Evolutionary conservation across 257 asterid species (phyloP).

Genomic region (Misopates orontium): DNA sequence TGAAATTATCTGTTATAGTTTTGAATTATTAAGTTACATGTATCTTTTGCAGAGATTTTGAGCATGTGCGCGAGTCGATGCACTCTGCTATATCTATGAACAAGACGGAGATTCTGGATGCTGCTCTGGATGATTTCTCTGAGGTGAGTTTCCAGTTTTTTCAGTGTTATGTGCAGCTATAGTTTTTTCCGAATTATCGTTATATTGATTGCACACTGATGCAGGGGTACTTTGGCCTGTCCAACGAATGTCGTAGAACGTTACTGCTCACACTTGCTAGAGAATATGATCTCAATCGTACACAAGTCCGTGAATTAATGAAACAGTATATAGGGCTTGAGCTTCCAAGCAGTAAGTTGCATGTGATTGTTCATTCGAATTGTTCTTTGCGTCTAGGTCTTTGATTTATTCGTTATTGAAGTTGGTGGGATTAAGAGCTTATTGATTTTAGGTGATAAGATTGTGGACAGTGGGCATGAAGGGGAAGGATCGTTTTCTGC

Average conservation of each 20-base stretch:
- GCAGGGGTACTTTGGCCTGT: constrained; percentile 77
- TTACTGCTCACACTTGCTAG: constrained; percentile 65
- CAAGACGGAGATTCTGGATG: constrained; percentile 81
- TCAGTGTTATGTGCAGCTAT: constrained; percentile 2
- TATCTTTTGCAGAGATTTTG: constrained; percentile 62
- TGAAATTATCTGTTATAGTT: too few species aligned
- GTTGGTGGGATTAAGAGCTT: constrained; percentile 9
- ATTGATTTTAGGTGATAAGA: constrained; percentile 47
- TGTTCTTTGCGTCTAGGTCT: constrained; percentile 14
- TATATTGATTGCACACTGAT: constrained; percentile 22
- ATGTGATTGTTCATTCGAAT: constrained; percentile 12
- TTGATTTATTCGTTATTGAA: constrained; percentile 3
- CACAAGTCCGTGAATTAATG: constrained; percentile 75
- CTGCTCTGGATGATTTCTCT: constrained; percentile 69
- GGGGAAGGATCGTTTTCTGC: constrained; percentile 78
- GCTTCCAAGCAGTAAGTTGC: constrained; percentile 70
- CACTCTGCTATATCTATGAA: constrained; percentile 70
- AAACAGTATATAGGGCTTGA: constrained; percentile 85
- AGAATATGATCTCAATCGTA: constrained; percentile 83
- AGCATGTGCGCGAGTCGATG: constrained; percentile 62
- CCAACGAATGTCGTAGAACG: constrained; percentile 50
- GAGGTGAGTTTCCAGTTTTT: constrained; percentile 46
- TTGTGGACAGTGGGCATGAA: constrained; percentile 49
- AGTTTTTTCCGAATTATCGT: constrained; percentile 10
- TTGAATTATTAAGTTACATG: background rate